phyloP scores from a whole-genome alignment of 805 yeast genomes.

The Wickerhamomyces ciferrii region DNA sequence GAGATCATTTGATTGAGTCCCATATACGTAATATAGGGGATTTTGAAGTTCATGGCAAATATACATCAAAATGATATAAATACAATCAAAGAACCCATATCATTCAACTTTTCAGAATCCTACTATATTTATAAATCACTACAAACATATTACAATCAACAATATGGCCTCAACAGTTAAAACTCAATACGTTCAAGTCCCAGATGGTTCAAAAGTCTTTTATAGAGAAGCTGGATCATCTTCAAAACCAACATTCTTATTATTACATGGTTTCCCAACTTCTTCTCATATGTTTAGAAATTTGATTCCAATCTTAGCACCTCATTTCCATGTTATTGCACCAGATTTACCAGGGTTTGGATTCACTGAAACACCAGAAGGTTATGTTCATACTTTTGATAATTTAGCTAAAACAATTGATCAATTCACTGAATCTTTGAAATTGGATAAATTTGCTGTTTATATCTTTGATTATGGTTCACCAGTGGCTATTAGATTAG shows the following conservation, averaged over 20 bases:
- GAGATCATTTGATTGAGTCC: neutral
- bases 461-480: slow-evolving; percentile 41
- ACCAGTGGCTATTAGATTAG: slow-evolving; percentile 35
- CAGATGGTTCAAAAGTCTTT: slow-evolving; percentile 23
- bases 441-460: slow-evolving; percentile 24
- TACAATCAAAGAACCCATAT: too few relatives aligned
- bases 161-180: neutral
- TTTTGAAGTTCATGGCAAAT: too few relatives aligned
- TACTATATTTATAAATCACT: too few relatives aligned
- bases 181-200: neutral
- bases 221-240: slow-evolving; percentile 36
- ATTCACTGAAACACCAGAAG: slow-evolving; percentile 25
- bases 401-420: slow-evolving; percentile 26
- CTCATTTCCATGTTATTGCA: slow-evolving; percentile 33
- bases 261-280: slow-evolving; percentile 40
- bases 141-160: too few relatives aligned
- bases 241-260: slow-evolving; percentile 26
- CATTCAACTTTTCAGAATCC: too few relatives aligned
- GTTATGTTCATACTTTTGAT: slow-evolving; percentile 26
- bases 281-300: slow-evolving; percentile 35
- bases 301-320: slow-evolving; percentile 30
- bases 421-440: slow-evolving; percentile 23
- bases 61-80: too few relatives aligned
- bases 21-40: too few relatives aligned
- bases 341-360: slow-evolving; percentile 44